Base-by-base conservation (phyloP, 1,284 basidiomycete genomes). In the Phylloporus sp. region DNA sequence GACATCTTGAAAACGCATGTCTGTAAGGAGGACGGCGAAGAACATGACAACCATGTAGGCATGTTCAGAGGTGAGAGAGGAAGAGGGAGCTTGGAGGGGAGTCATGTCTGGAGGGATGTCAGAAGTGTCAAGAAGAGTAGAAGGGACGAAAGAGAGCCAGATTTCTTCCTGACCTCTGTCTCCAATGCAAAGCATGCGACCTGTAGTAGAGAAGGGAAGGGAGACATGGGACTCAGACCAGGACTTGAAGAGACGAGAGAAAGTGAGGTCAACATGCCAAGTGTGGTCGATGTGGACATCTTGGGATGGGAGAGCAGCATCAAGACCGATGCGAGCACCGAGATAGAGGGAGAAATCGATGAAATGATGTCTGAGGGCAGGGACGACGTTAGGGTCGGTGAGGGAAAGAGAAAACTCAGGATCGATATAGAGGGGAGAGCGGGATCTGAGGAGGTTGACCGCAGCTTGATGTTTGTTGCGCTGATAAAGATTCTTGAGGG, bases 311-410 rank as follows among this genome's bases (percentile, higher is more conserved):
- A 70, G 68, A 3, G 41, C 5, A 0, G 69, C 57, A 8, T 70
- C 64, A 3, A 70, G n/a, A 2, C 68, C 68, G 1, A 70, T 4
- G 0, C 55, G 23, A 14, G 29, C 7, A 1, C 69, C 47, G 4
- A 71, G 47, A 12, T 45, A 71, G 3, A 71, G 57, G 5, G 43
- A 3, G n/a, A 58, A 71, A 47, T 71, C 60, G 4, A 71, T 15
- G 27, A 60, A 71, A 25, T 71, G 60, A 1, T 45, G 43, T 45
- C 43, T 45, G 20, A 45, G 5, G 43, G 43, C 14, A 20, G 43
- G 43, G 43, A 45, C 20, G 43, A 23, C 11, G 20, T 45, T 45
- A 8, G 6, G 43, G 11, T 8, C 8, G 43, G 20, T 45, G 4
- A 45, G 43, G 43, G 43, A 45, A 20, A 45, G 43, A 20, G 20